These are phyloP conservation scores for Cryptosporidium sp. DNA, from an alignment of 169 alveolate species.

Conservation along the genomic window DNA sequence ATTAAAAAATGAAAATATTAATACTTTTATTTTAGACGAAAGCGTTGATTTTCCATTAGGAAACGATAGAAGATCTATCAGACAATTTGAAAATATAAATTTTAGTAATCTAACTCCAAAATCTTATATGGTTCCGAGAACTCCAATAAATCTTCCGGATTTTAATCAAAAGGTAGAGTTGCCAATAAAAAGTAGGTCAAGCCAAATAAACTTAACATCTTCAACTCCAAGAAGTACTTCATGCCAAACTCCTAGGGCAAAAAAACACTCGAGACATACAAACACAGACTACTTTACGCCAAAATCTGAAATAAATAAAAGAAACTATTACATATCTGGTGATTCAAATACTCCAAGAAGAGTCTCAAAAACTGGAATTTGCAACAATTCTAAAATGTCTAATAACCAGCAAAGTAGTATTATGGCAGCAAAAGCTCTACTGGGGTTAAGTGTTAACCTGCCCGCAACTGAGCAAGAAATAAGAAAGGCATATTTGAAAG, in stretches of 20 bases:
- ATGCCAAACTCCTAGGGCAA: slow-evolving; percentile 32
- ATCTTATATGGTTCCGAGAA: background rate
- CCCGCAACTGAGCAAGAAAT: slow-evolving; percentile 60
- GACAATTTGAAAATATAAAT: slow-evolving; percentile 1
- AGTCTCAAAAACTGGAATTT: background rate
- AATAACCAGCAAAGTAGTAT: slow-evolving; percentile 22
- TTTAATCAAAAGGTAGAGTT: slow-evolving; percentile 27
- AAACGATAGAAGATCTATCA: background rate
- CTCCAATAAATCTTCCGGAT: slow-evolving; percentile 20
- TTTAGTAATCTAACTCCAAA: background rate
- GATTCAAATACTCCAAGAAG: slow-evolving; percentile 41
- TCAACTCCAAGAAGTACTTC: slow-evolving; percentile 39
- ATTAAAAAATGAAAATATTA: background rate
- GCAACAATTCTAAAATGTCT: background rate
- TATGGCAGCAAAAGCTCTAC: slow-evolving; percentile 67
- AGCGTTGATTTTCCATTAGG: background rate
- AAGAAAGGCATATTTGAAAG: slow-evolving; percentile 68
- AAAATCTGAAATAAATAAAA: background rate
- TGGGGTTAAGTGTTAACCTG: slow-evolving; percentile 46
- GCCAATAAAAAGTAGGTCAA: slow-evolving; percentile 25
- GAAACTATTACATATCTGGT: background rate
- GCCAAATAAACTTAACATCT: background rate
- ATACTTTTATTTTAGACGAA: background rate
- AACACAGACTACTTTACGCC: background rate
- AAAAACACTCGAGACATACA: background rate